Evolutionary conservation across 2,329 filamentous ascomycete genomes (phyloP).

Genomic region (Dothistroma pini): DNA sequence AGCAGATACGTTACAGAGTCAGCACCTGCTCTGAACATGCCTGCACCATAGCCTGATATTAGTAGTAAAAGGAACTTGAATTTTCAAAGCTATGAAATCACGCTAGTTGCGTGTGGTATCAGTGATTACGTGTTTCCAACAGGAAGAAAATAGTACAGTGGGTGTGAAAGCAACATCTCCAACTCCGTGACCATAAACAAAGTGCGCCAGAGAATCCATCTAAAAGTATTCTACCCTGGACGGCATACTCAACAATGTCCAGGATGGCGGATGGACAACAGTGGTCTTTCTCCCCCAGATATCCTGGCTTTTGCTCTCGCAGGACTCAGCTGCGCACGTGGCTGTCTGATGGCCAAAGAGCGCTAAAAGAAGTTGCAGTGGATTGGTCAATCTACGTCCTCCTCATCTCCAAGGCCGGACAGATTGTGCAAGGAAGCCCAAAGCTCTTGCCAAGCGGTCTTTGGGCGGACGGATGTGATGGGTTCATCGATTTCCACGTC

Average conservation of each 20-base stretch:
- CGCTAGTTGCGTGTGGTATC: background rate
- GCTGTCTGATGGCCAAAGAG: slow-evolving; percentile 2
- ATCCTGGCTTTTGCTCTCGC: background rate
- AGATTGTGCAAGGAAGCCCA: slow-evolving; percentile 33
- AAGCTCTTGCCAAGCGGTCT: slow-evolving; percentile 36
- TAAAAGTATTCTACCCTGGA: background rate
- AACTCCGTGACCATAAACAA: background rate
- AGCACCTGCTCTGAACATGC: background rate
- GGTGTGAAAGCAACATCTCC: background rate
- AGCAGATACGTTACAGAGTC: background rate
- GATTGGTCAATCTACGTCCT: slow-evolving; percentile 15
- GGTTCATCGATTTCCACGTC: slow-evolving; percentile 12
- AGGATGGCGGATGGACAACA: background rate
- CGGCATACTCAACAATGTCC: slow-evolving; percentile 1
- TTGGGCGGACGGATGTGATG: slow-evolving; percentile 14
- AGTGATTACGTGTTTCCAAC: background rate
- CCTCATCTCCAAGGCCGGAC: slow-evolving; percentile 32
- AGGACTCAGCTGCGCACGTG: background rate
- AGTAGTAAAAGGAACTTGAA: background rate
- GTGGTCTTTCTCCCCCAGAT: background rate
- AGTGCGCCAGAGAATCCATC: background rate
- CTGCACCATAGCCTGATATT: background rate
- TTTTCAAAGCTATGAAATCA: slow-evolving; percentile 1
- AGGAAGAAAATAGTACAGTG: background rate
- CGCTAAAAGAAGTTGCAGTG: background rate